Percentiles rank a stretch among this genome's conserved stretches.
Evolutionary conservation across 495 filamentous ascomycete genomes (phyloP).

Genomic region (Neurospora discreta): DNA sequence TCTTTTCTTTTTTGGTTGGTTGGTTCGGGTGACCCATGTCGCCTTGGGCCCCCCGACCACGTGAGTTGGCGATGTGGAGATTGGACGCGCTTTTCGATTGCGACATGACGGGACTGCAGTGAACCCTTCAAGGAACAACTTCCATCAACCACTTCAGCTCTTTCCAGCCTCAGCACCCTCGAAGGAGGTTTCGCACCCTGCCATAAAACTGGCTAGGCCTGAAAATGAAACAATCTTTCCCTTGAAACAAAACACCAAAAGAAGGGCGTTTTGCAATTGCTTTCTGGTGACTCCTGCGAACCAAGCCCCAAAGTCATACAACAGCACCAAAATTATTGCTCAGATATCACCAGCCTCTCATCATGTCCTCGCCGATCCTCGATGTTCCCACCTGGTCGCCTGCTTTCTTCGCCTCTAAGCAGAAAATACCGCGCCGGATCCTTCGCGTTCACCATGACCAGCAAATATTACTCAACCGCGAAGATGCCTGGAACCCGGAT

Average conservation of each 20-base stretch:
- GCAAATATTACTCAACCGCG: constrained; percentile 40
- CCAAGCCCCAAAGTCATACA: not conserved
- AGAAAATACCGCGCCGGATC: constrained; percentile 5
- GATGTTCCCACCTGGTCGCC: constrained; percentile 5
- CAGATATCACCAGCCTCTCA: not conserved
- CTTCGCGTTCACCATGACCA: constrained; percentile 50
- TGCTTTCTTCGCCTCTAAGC: not conserved
- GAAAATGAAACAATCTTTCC: not conserved
- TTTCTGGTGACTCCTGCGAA: not conserved
- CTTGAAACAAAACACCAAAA: not conserved
- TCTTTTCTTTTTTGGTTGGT: too few relatives aligned
- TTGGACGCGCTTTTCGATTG: not conserved
- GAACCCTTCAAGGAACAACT: not conserved
- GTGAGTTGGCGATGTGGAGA: not conserved
- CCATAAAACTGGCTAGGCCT: not conserved
- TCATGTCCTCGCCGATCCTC: not conserved
- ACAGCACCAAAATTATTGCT: not conserved
- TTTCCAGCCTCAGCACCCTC: not conserved
- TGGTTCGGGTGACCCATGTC: not conserved
- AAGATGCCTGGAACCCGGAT: constrained; percentile 29
- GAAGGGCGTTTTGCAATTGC: not conserved
- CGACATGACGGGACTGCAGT: not conserved
- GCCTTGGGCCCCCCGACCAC: not conserved
- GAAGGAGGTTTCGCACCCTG: not conserved
- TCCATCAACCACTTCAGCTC: not conserved